Evolutionary conservation across 2,329 filamentous ascomycete species (phyloP).

Genomic region (Camptophora hylomeconis): DNA sequence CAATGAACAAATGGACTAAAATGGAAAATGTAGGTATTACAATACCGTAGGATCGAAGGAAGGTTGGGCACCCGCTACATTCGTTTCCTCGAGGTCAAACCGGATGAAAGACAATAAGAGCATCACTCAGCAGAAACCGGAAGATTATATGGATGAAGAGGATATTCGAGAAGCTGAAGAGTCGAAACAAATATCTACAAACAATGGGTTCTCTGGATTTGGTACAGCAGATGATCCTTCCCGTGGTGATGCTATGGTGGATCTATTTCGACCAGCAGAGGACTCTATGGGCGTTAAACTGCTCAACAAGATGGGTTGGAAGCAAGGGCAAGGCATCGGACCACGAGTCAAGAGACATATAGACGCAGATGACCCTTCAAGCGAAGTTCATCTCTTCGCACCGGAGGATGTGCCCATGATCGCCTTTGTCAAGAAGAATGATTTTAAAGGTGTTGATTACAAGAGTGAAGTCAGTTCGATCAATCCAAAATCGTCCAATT

Average conservation of each 20-base stretch:
- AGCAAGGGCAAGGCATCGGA: conserved; percentile 82
- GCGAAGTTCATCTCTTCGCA: conserved; percentile 61
- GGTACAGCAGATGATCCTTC: conserved; percentile 49
- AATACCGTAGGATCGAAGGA: conserved; percentile 98
- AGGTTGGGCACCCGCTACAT: conserved; percentile 87
- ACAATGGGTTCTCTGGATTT: conserved; percentile 60
- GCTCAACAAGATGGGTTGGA: conserved; percentile 89
- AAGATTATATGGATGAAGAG: conserved; percentile 98
- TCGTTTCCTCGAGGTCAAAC: conserved; percentile 76
- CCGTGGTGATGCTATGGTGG: conserved; percentile 47
- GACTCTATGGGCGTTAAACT: conserved; percentile 81
- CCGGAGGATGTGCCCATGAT: conserved; percentile 64
- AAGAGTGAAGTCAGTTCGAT: conserved; percentile 24
- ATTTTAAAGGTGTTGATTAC: conserved; percentile 34
- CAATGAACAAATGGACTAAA: conserved; percentile 23
- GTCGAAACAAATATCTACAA: conserved; percentile 58
- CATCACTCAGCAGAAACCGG: conserved; percentile 47
- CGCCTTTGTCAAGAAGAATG: conserved; percentile 30
- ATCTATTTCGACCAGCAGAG: conserved; percentile 57
- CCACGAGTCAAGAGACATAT: conserved; percentile 69
- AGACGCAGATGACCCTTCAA: conserved; percentile 24
- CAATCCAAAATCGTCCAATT: neutral
- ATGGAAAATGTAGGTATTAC: conserved; percentile 56
- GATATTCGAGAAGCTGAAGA: conserved; percentile 80
- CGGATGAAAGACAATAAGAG: conserved; percentile 53